Percentiles rank a stretch among this genome's conserved stretches.
Evolutionary conservation across 116 monocot species (phyloP).

Genomic region (Iris pallida): DNA sequence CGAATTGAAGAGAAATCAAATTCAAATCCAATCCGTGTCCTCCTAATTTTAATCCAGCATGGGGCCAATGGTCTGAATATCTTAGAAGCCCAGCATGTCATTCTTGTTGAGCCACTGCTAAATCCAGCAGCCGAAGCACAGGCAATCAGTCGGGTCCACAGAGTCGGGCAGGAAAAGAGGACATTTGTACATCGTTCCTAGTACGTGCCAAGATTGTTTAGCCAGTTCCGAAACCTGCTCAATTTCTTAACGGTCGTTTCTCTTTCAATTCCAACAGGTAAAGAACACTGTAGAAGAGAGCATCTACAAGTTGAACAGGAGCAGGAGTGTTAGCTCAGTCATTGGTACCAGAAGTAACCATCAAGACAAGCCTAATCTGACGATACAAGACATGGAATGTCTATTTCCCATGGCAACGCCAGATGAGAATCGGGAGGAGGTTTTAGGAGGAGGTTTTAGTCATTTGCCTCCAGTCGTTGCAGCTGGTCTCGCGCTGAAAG

Average conservation of each 20-base stretch:
- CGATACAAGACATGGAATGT: slow-evolving; percentile 66
- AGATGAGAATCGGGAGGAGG: slow-evolving; percentile 16
- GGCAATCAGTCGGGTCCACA: slow-evolving; percentile 81
- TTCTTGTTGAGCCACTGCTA: slow-evolving; percentile 72
- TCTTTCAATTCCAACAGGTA: slow-evolving; percentile 34
- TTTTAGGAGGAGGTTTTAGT: slow-evolving; percentile 25
- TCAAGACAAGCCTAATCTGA: slow-evolving; percentile 53
- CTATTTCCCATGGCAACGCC: slow-evolving; percentile 39
- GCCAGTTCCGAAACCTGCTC: neutral
- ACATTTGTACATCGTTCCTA: slow-evolving; percentile 93
- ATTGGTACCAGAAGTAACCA: slow-evolving; percentile 42
- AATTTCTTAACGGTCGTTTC: neutral
- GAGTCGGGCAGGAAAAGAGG: slow-evolving; percentile 80
- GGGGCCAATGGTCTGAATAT: slow-evolving; percentile 89
- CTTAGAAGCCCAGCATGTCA: slow-evolving; percentile 83
- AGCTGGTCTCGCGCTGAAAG: slow-evolving; percentile 83
- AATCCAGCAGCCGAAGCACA: slow-evolving; percentile 83
- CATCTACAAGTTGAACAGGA: slow-evolving; percentile 70
- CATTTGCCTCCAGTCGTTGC: slow-evolving; percentile 72
- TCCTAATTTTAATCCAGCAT: slow-evolving; percentile 73
- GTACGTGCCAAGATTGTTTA: slow-evolving; percentile 25
- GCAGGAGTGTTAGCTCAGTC: slow-evolving; percentile 33
- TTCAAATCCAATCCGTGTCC: slow-evolving; percentile 46
- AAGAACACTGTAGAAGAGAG: slow-evolving; percentile 88
- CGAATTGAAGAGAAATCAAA: slow-evolving; percentile 3